Percentiles rank a stretch among this genome's conserved stretches.
Conservation (phyloP, 768 basidiomycete species). For the button mushroom (Agaricus bisporus) region DNA sequence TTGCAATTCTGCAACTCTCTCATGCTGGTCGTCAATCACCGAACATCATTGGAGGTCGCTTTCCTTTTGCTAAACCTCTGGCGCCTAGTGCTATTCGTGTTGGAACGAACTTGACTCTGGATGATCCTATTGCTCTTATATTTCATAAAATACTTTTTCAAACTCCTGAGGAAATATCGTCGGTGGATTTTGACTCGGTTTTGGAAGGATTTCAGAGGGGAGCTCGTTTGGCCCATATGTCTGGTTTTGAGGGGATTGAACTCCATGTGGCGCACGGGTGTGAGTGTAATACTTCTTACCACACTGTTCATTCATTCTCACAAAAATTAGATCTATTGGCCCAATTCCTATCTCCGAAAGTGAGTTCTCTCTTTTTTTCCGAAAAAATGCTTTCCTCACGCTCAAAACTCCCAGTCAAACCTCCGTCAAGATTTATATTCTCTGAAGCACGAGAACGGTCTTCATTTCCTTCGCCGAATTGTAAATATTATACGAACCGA, state of each 20-base stretch:
- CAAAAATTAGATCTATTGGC: constrained; percentile 59
- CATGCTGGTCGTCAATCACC: constrained; percentile 82
- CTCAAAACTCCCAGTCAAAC: constrained; percentile 25
- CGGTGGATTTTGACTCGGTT: constrained; percentile 52
- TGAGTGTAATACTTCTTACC: constrained; percentile 29
- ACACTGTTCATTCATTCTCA: background rate
- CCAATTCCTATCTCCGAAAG: constrained; percentile 74
- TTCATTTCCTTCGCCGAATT: constrained; percentile 56
- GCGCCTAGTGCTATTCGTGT: constrained; percentile 65
- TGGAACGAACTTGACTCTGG: constrained; percentile 21
- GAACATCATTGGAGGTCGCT: constrained; percentile 65
- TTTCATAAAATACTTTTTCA: constrained; percentile 54
- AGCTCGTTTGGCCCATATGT: constrained; percentile 52
- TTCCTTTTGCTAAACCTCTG: constrained; percentile 50
- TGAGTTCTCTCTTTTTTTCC: constrained; percentile 16
- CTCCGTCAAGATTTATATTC: constrained; percentile 58
- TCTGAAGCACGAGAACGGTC: constrained; percentile 28
- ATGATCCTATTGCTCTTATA: constrained; percentile 24
- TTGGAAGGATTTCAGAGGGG: constrained; percentile 62
- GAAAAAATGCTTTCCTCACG: background rate
- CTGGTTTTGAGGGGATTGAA: constrained; percentile 85
- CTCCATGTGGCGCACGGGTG: constrained; percentile 85
- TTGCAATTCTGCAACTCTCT: constrained; percentile 78
- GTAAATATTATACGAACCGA: constrained; percentile 46
- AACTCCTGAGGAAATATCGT: constrained; percentile 53